Percentiles rank a stretch among this genome's conserved stretches.
phyloP scores from a whole-genome alignment of 805 yeast species.

The Wickerhamomyces bisporus region DNA sequence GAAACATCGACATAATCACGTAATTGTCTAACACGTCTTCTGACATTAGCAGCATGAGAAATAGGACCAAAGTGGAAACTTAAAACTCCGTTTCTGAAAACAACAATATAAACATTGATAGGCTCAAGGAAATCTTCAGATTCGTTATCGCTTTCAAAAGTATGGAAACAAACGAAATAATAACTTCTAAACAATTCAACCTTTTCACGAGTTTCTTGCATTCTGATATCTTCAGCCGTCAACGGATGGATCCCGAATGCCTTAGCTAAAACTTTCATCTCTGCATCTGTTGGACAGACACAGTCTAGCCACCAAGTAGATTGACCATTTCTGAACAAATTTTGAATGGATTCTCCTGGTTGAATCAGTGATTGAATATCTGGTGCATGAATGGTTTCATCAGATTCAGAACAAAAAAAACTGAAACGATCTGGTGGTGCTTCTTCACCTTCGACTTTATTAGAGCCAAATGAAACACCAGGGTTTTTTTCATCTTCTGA shows the following conservation, averaged over 20 bases:
- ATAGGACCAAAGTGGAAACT: constrained; percentile 69
- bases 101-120: constrained; percentile 69
- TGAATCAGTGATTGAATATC: constrained; percentile 73
- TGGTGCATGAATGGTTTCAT: constrained; percentile 85
- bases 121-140: constrained; percentile 82
- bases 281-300: constrained; percentile 88
- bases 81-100: constrained; percentile 60
- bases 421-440: constrained; percentile 72
- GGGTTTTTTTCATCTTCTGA: constrained; percentile 9
- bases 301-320: constrained; percentile 98
- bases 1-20: constrained; percentile 73
- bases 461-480: constrained; percentile 37
- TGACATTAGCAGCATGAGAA: constrained; percentile 65
- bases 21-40: constrained; percentile 77
- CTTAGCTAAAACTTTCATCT: constrained; percentile 86
- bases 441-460: constrained; percentile 32
- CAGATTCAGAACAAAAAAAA: constrained; percentile 74
- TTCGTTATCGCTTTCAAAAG: constrained; percentile 83
- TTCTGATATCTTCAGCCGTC: constrained; percentile 94
- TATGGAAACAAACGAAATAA: constrained; percentile 95
- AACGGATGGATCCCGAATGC: constrained; percentile 97
- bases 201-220: constrained; percentile 96
- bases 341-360: constrained; percentile 60
- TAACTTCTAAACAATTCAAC: constrained; percentile 87
- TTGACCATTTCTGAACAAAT: constrained; percentile 64